Base-by-base conservation (phyloP, 169 alveolate genomes). In the Cryptosporidium muris region DNA sequence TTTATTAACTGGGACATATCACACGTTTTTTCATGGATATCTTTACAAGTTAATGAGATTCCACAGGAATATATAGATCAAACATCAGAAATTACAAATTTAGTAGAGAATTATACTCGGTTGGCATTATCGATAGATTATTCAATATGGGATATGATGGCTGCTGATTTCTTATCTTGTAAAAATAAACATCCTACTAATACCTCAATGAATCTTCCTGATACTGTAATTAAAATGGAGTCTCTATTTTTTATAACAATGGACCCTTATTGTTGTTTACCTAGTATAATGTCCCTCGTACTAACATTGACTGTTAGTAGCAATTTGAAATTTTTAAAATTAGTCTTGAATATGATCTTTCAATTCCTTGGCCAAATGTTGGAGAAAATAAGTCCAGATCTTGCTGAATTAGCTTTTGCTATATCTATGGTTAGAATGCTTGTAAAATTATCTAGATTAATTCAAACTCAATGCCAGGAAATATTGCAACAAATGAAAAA, bases 351-450 rank as follows among this genome's bases (percentile, higher is more conserved):
- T 34, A 60, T 5, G 6, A 34, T 16, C 1, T 60, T 25, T 58
- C 45, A 2, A 64, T 58, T 74, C 34, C 16, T 74, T 8, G 37
- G 58, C 34, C 40, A 74, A 9, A 74, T 68, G 11, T n/a, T 74
- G 52, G 43, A 8, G 62, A 43, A 74, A 63, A 74, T 74, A 5
- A 74, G 85, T 51, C 85, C 85, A 14, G 85, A 74, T 62, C 42
- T 74, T 52, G 85, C 85, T 7, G 85, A 74, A 58, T 51, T 74
- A 40, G 54, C 85, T 0, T 74, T 74, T 34, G 51, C 85, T 58
- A 74, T 74, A 12, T 43, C 60, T 8, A 54, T 56, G 11, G 37
- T 52, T 34, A 53, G 85, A 47, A 45, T 74, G 62, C 34, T 58
- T 25, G 9, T 68, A 58, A 36, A 12, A 14, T 45, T 62, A 25